phyloP scores from a whole-genome alignment of 495 filamentous ascomycete genomes.

The Daldinia vernicosa region DNA sequence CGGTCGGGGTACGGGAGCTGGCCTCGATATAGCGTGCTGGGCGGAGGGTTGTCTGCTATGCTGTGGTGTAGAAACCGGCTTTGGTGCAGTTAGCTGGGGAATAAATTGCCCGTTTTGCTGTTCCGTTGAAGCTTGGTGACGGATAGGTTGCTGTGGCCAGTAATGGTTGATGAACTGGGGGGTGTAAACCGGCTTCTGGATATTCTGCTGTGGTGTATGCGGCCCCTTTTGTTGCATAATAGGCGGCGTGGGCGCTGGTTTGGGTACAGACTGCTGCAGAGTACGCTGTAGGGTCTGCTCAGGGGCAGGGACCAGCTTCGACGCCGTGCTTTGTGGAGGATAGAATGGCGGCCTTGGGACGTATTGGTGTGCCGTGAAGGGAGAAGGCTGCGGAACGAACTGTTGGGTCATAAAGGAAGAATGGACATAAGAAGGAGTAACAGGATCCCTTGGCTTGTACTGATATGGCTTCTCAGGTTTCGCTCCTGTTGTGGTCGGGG shows the following conservation, averaged over 20 bases:
- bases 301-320: slow-evolving; percentile 11
- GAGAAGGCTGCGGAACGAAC: slow-evolving; percentile 47
- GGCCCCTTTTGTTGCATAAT: neutral
- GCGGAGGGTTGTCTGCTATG: slow-evolving; percentile 23
- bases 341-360: slow-evolving; percentile 27
- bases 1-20: slow-evolving; percentile 29
- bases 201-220: neutral
- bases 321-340: slow-evolving; percentile 19
- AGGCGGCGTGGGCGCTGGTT: slow-evolving; percentile 19
- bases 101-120: neutral
- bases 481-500: slow-evolving; percentile 30
- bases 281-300: slow-evolving; percentile 10
- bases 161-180: neutral
- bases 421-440: slow-evolving; percentile 45
- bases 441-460: slow-evolving; percentile 61
- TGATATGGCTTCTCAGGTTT: slow-evolving; percentile 60
- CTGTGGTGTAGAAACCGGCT: slow-evolving; percentile 6
- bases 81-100: slow-evolving; percentile 5
- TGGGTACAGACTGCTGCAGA: slow-evolving; percentile 22
- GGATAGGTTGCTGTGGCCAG: slow-evolving; percentile 1
- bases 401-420: slow-evolving; percentile 52
- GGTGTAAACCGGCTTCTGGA: neutral
- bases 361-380: slow-evolving; percentile 38
- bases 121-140: neutral
- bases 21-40: slow-evolving; percentile 33